These are phyloP conservation scores for Russula dissimulans DNA, from an alignment of 768 basidiomycete genomes.

Conservation along the genomic window DNA sequence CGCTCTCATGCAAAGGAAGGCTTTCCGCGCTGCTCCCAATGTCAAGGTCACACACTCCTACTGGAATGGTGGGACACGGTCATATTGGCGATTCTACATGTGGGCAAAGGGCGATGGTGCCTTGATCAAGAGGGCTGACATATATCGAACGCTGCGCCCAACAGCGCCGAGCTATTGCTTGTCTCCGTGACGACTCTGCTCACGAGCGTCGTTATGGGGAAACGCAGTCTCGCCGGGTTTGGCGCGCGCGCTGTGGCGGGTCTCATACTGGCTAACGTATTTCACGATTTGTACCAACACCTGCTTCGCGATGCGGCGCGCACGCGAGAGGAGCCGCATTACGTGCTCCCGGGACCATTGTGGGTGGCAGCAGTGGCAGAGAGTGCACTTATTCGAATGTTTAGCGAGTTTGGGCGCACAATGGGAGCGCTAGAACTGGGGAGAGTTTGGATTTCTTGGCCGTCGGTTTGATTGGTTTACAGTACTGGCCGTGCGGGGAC, in stretches of 20 bases:
- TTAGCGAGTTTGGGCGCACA: conserved; percentile 40
- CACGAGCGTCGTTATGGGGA: conserved; percentile 19
- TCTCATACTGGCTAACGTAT: conserved; percentile 33
- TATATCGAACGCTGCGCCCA: conserved; percentile 30
- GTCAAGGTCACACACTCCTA: conserved; percentile 47
- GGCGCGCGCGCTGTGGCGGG: conserved; percentile 22
- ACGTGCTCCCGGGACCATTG: conserved; percentile 23
- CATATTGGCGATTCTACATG: conserved; percentile 45
- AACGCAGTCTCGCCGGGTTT: conserved; percentile 9
- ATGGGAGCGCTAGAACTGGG: conserved; percentile 34
- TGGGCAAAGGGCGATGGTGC: conserved; percentile 52
- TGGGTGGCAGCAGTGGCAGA: conserved; percentile 40
- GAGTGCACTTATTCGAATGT: conserved; percentile 42
- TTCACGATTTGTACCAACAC: conserved; percentile 43
- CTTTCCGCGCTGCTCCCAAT: conserved; percentile 39
- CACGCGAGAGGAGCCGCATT: conserved; percentile 25
- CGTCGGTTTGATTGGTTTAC: conserved; percentile 51
- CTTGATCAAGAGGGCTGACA: conserved; percentile 28
- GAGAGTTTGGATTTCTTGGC: conserved; percentile 33
- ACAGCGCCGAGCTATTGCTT: conserved; percentile 30
- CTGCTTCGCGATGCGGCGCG: conserved; percentile 35
- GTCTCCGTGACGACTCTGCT: conserved; percentile 17
- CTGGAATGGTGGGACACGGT: conserved; percentile 40
- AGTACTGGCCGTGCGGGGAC: conserved; percentile 26
- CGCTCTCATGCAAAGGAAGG: conserved; percentile 33